Evolutionary conservation across 441 rosid species (phyloP).

Genomic region (Theobroma grandiflorum): DNA sequence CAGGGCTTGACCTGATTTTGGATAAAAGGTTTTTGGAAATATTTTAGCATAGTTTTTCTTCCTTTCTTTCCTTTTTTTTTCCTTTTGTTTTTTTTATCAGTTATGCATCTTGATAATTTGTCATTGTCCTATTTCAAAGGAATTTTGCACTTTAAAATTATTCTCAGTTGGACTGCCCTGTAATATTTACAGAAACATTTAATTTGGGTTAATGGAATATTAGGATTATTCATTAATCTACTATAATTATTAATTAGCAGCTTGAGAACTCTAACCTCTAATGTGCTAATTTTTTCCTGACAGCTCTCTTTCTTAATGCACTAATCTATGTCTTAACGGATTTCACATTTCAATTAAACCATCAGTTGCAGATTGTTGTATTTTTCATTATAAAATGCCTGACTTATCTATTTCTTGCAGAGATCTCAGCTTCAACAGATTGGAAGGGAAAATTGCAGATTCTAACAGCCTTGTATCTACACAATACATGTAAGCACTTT

Average conservation of each 20-base stretch:
- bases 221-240: background rate
- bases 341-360: constrained; percentile 9
- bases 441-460: constrained; percentile 41
- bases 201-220: no score
- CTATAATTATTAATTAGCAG: background rate
- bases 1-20: background rate
- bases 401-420: constrained; percentile 29
- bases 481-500: constrained; percentile 38
- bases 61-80: no score
- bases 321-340: background rate
- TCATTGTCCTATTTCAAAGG: background rate
- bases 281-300: background rate
- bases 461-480: constrained; percentile 25
- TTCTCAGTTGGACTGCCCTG: background rate
- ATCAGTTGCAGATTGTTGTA: background rate
- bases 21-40: background rate
- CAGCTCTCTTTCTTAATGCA: background rate
- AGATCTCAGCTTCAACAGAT: constrained; percentile 56
- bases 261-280: background rate
- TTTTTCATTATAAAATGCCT: background rate
- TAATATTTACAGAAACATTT: background rate
- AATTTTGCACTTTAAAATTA: background rate
- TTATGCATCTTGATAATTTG: background rate
- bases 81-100: background rate
- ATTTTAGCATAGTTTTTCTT: background rate